Evolutionary conservation across 2,329 filamentous ascomycete genomes (phyloP), one percentile per base, ranked within the genome.

Genomic region (Pestalotiopsis sp.): DNA sequence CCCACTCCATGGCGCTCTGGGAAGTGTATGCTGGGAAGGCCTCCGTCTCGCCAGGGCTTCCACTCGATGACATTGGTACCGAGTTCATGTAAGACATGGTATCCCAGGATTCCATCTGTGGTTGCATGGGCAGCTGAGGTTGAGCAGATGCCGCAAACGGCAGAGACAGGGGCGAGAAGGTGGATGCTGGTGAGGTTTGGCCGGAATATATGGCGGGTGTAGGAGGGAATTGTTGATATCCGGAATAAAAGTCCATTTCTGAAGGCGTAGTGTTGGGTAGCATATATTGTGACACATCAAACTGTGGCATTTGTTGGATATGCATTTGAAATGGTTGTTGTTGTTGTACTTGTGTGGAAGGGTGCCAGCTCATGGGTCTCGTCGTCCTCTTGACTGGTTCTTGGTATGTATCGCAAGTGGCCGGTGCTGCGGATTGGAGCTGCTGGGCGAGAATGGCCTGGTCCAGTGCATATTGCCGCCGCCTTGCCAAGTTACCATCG

Each of bases 301-400:
- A 78, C 23, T 81, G 81, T 57, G 76, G 75, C 65, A 76, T 70
- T 73, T 78, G 75, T 66, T 82, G 80, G 62, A 79, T 78, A 17
- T 81, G 76, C 75, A 77, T 76, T 68, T 79, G 27, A 62, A 52
- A 52, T 52, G 59, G 79, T 41, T 76, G 79, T 68, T 80, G 75
- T 68, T 36, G 31, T 68, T 80, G 75, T 68, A 83, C 78, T 69
- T 87, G 84, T 11, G 90, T 87, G 25, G 87, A 87, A 2, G 92
- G 91, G 77, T 94, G 92, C 92, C 92, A 94, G 83, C 92, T 94
- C 61, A 93, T 83, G 5, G 92, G 92, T 57, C 92, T 87, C 66
- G 81, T 80, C 52, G 84, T 79, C 75, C 81, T 78, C 73, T 78
- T 81, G 52, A 79, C 70, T 4, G 76, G 78, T 31, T 80, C 77